Base-by-base conservation (phyloP, 2,329 filamentous ascomycete genomes). In the Ceratocystiopsis sp. region DNA sequence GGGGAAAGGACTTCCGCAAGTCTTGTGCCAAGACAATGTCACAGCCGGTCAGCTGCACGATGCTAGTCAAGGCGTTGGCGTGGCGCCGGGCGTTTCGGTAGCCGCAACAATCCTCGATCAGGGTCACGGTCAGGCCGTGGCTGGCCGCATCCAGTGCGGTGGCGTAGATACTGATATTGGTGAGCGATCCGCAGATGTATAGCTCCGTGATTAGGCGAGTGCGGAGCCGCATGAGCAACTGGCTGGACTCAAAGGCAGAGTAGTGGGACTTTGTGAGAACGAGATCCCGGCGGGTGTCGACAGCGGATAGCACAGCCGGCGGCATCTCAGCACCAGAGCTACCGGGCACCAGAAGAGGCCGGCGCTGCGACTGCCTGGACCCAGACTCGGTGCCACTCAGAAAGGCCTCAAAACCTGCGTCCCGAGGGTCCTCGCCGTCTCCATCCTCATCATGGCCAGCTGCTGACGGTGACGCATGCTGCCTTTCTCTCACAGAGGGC, bases 71-170 rank as follows among this genome's bases (percentile, higher is more conserved):
- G 0, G 87, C 81, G 49, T 74, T 67, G 38, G 73, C 65, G 52
- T 93, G 85, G 37, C 84, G 75, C 16, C 65, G 59, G 45, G 77
- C 73, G 51, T 68, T 77, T 39, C 84, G 75, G 54, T 80, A 94
- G 12, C 86, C 87, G 44, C 93, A 75, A 58, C 87, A 95, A 57
- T 96, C 86, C 42, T 91, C 79, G 35, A 96, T 66, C 13, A 96
- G 66, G 6, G 82, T 91, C 54, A 95, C 84, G n/a, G 75, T 69
- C 54, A 93, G 78, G 5, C 87, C 91, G 58, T 95, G 82, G 17
- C 81, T 75, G 2, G 84, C 87, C 12, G 89, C 91, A 55, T 95
- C 91, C 49, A 93, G 69, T 4, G 86, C 86, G 1, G 89, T 95
- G 9, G 91, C 89, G 56, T 91, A 86, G 39, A 96, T 78, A 32